A percentile compares a stretch with the other conserved stretches of the same genome.
Evolutionary conservation across 2,329 filamentous ascomycete species (phyloP).

Genomic region (Sclerotinia nivalis): DNA sequence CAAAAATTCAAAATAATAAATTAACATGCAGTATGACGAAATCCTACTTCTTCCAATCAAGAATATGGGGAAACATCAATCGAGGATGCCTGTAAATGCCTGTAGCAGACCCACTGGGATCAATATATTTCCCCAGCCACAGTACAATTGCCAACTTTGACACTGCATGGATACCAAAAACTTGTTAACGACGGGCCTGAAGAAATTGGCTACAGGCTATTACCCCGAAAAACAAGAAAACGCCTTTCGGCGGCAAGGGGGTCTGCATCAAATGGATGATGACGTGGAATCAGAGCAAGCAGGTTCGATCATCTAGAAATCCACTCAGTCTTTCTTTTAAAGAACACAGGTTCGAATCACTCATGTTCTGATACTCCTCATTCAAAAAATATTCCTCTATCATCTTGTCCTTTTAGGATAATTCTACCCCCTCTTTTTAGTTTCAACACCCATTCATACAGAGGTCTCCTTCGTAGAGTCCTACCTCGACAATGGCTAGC

Average conservation of each 20-base stretch:
- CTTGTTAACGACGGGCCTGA: constrained; percentile 8
- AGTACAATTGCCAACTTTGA: constrained; percentile 16
- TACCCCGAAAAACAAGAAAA: constrained; percentile 22
- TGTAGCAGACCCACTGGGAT: constrained; percentile 11
- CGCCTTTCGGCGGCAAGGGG: neutral
- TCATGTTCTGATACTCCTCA: constrained; percentile 5
- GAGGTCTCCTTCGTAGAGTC: neutral
- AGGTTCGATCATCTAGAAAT: constrained; percentile 15
- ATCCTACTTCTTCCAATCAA: constrained; percentile 4
- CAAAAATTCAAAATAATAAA: constrained; percentile 1
- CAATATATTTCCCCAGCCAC: constrained; percentile 14
- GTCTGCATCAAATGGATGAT: constrained; percentile 11
- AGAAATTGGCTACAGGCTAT: constrained; percentile 5
- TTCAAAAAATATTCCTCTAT: neutral
- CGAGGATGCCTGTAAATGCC: constrained; percentile 9
- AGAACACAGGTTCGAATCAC: constrained; percentile 15
- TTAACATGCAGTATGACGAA: constrained; percentile 22
- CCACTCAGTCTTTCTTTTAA: constrained; percentile 21
- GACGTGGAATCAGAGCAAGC: constrained; percentile 19
- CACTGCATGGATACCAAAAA: constrained; percentile 8
- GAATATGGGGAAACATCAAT: constrained; percentile 9
- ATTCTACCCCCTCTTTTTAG: neutral
- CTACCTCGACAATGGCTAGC: constrained; percentile 16
- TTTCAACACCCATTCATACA: neutral
- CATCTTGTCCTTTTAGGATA: neutral